Conservation (phyloP, 495 filamentous ascomycete species). For the Margaritispora aquatica region DNA sequence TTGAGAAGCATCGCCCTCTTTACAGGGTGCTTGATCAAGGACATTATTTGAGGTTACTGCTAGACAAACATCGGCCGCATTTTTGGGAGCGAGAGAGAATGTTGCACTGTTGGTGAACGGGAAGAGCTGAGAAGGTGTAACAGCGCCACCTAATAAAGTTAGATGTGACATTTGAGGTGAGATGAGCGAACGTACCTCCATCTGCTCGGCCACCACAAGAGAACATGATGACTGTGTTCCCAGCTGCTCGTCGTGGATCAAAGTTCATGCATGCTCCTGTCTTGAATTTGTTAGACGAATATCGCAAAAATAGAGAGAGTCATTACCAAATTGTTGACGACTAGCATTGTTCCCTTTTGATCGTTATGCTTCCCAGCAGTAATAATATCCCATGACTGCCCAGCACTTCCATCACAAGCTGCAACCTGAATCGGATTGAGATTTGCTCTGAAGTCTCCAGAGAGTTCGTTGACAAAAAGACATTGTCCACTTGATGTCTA, state of each 20-base stretch:
- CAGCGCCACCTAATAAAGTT: slow-evolving; percentile 31
- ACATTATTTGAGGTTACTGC: slow-evolving; percentile 35
- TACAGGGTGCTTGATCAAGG: slow-evolving; percentile 38
- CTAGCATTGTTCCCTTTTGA: slow-evolving; percentile 34
- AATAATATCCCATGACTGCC: slow-evolving; percentile 49
- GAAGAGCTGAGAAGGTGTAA: slow-evolving; percentile 45
- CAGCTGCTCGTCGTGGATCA: slow-evolving; percentile 36
- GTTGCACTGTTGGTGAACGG: slow-evolving; percentile 29
- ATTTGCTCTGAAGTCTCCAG: slow-evolving; percentile 51
- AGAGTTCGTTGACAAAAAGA: slow-evolving; percentile 46
- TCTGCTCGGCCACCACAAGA: slow-evolving; percentile 51
- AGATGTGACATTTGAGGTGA: not conserved
- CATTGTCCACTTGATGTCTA: slow-evolving; percentile 46
- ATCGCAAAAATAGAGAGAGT: not conserved
- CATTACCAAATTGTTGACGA: slow-evolving; percentile 44
- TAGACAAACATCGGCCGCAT: slow-evolving; percentile 37
- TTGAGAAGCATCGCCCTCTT: slow-evolving; percentile 34
- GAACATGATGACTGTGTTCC: slow-evolving; percentile 45
- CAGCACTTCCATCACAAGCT: slow-evolving; percentile 39
- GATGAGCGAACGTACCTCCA: slow-evolving; percentile 27
- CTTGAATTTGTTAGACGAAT: slow-evolving; percentile 21
- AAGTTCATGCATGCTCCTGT: slow-evolving; percentile 53
- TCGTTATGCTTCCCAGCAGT: slow-evolving; percentile 44
- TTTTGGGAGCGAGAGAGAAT: slow-evolving; percentile 33
- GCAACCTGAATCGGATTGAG: slow-evolving; percentile 45